Conservation (phyloP, 805 yeast species). For the Ogataea nakhonphanomensis region DNA sequence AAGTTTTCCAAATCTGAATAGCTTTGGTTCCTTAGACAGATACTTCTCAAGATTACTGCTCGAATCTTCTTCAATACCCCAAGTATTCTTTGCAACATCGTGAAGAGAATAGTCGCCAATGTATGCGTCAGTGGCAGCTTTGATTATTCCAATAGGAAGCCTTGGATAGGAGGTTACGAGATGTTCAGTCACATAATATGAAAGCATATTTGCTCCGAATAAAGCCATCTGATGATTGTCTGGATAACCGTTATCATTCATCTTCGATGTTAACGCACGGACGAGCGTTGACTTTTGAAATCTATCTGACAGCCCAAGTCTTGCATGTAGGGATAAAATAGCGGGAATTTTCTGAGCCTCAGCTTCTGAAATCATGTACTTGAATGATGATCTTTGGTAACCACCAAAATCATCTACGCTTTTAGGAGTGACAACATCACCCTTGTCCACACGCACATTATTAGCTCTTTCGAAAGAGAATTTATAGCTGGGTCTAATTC, state of each 20-base stretch:
- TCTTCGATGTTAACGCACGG: slow-evolving; percentile 65
- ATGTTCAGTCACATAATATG: slow-evolving; percentile 72
- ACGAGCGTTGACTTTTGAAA: slow-evolving; percentile 69
- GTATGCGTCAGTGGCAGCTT: slow-evolving; percentile 72
- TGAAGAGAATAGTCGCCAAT: slow-evolving; percentile 64
- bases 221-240: slow-evolving; percentile 76
- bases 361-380: slow-evolving; percentile 41
- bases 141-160: slow-evolving; percentile 74
- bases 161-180: slow-evolving; percentile 81
- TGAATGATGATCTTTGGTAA: slow-evolving; percentile 28
- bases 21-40: slow-evolving; percentile 64
- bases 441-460: slow-evolving; percentile 15
- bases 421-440: slow-evolving; percentile 18
- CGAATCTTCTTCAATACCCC: slow-evolving; percentile 88
- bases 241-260: slow-evolving; percentile 42
- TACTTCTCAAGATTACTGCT: slow-evolving; percentile 61
- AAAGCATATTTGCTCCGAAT: slow-evolving; percentile 77
- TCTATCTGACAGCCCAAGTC: slow-evolving; percentile 59
- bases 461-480: slow-evolving; percentile 30
- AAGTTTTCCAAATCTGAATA: slow-evolving; percentile 66
- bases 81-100: slow-evolving; percentile 58
- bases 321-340: slow-evolving; percentile 73
- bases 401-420: slow-evolving; percentile 31
- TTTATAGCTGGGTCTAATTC: slow-evolving; percentile 18
- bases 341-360: slow-evolving; percentile 61